A percentile compares a stretch with the other conserved stretches of the same genome.
Evolutionary conservation across 2,329 filamentous ascomycete genomes (phyloP).

Genomic region (Neospermospora avenae): DNA sequence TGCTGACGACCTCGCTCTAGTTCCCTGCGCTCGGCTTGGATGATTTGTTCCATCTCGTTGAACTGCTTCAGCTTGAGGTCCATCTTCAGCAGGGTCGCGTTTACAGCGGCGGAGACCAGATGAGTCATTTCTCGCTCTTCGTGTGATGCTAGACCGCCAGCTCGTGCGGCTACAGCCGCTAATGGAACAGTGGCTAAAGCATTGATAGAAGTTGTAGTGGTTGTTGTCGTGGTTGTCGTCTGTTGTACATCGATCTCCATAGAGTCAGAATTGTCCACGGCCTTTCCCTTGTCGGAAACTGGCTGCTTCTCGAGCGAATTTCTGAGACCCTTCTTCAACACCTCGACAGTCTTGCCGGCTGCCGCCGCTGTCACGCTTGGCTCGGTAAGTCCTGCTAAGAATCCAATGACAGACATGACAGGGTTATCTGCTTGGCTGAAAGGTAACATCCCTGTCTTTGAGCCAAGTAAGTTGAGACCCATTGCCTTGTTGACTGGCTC

Average conservation of each 20-base stretch:
- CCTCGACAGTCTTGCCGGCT: constrained; percentile 80
- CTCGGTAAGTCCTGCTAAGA: constrained; percentile 86
- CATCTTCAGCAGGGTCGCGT: constrained; percentile 91
- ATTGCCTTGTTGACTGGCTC: constrained; percentile 55
- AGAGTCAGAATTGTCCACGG: constrained; percentile 50
- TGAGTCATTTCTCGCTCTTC: constrained; percentile 97
- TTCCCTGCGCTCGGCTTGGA: constrained; percentile 89
- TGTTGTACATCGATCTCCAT: constrained; percentile 63
- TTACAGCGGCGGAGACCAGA: constrained; percentile 86
- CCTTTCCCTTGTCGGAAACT: constrained; percentile 53
- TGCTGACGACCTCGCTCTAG: constrained; percentile 89
- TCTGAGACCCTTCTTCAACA: constrained; percentile 76
- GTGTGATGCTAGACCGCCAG: constrained; percentile 85
- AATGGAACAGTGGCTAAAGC: constrained; percentile 75
- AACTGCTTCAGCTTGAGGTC: constrained; percentile 96
- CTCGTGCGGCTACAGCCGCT: constrained; percentile 79
- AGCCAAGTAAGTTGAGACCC: constrained; percentile 64
- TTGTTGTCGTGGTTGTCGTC: constrained; percentile 47
- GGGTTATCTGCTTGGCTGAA: constrained; percentile 94
- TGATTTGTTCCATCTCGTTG: constrained; percentile 87
- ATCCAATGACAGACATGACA: constrained; percentile 92
- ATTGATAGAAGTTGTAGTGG: constrained; percentile 44
- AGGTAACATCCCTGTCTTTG: constrained; percentile 75
- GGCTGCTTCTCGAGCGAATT: constrained; percentile 69
- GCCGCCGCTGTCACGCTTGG: constrained; percentile 88